Percentiles rank a stretch among this genome's conserved stretches.
Conservation (phyloP, 768 basidiomycete species). For the Lentinula guzmanii region DNA sequence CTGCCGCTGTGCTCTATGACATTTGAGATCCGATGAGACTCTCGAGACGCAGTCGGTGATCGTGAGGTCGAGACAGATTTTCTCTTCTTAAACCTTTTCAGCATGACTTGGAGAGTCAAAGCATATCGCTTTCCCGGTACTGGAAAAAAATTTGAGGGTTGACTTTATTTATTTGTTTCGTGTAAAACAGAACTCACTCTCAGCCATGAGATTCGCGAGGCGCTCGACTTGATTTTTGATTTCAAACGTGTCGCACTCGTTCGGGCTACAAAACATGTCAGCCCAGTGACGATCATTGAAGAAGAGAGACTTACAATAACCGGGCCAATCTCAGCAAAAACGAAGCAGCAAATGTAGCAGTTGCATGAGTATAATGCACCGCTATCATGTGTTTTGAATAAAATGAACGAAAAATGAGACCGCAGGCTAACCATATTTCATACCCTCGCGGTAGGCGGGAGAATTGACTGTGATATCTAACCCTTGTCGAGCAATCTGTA, state of each 20-base stretch:
- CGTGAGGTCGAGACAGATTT: constrained; percentile 47
- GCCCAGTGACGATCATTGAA: not conserved
- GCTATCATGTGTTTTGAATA: constrained; percentile 33
- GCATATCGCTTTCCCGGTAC: constrained; percentile 94
- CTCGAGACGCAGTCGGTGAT: constrained; percentile 56
- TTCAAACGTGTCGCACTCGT: constrained; percentile 71
- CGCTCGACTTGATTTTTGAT: constrained; percentile 76
- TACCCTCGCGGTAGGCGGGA: constrained; percentile 80
- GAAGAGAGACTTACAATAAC: constrained; percentile 60
- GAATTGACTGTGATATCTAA: constrained; percentile 84
- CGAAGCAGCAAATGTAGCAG: constrained; percentile 90
- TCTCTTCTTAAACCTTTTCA: constrained; percentile 70
- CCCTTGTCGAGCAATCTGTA: constrained; percentile 73
- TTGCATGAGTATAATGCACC: constrained; percentile 88
- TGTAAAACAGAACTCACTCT: constrained; percentile 45
- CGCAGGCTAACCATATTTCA: constrained; percentile 72
- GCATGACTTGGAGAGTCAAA: constrained; percentile 81
- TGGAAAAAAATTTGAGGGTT: constrained; percentile 21
- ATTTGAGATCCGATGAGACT: constrained; percentile 32
- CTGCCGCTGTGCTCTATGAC: constrained; percentile 39
- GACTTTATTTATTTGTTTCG: not conserved
- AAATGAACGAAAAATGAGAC: not conserved
- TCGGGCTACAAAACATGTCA: constrained; percentile 46
- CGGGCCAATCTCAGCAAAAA: constrained; percentile 83
- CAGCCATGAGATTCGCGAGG: constrained; percentile 67